phyloP scores from a whole-genome alignment of 2,329 filamentous ascomycete species.

The Fusarium fujikuroi region DNA sequence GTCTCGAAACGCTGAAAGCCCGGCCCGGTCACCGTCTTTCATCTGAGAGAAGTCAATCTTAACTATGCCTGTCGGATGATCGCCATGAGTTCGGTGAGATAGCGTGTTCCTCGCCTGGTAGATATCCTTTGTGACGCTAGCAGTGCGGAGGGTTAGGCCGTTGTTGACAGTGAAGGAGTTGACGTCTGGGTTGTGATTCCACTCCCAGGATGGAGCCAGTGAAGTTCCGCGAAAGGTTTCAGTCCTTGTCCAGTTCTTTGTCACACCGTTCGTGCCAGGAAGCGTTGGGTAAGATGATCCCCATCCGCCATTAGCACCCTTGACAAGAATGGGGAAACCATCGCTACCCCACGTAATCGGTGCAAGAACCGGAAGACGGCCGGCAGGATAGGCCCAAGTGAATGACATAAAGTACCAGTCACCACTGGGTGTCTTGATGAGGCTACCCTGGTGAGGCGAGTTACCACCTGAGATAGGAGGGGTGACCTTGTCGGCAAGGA shows the following conservation, averaged over 20 bases:
- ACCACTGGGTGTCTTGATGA: slow-evolving; percentile 62
- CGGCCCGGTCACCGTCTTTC: slow-evolving; percentile 62
- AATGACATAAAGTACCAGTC: slow-evolving; percentile 71
- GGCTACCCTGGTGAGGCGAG: slow-evolving; percentile 64
- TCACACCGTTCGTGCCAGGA: background rate
- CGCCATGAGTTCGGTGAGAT: slow-evolving; percentile 58
- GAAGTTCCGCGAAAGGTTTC: slow-evolving; percentile 58
- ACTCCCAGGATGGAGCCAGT: slow-evolving; percentile 64
- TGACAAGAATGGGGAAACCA: slow-evolving; percentile 60
- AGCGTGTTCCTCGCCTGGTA: slow-evolving; percentile 60
- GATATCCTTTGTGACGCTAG: slow-evolving; percentile 63
- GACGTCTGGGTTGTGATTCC: slow-evolving; percentile 70
- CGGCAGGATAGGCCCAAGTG: slow-evolving; percentile 64
- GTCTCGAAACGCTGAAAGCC: slow-evolving; percentile 65
- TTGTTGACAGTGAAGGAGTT: slow-evolving; percentile 56
- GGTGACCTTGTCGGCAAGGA: slow-evolving; percentile 55
- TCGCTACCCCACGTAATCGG: slow-evolving; percentile 63
- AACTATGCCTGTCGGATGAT: slow-evolving; percentile 60
- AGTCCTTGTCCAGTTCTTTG: slow-evolving; percentile 49
- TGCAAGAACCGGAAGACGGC: slow-evolving; percentile 66
- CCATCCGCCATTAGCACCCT: slow-evolving; percentile 58
- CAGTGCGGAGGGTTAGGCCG: slow-evolving; percentile 59
- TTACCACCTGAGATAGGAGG: slow-evolving; percentile 59
- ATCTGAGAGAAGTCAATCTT: slow-evolving; percentile 60
- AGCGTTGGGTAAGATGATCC: slow-evolving; percentile 56